phyloP scores from a whole-genome alignment of 148 eudicot species.

The Rhododendron mucronatum region DNA sequence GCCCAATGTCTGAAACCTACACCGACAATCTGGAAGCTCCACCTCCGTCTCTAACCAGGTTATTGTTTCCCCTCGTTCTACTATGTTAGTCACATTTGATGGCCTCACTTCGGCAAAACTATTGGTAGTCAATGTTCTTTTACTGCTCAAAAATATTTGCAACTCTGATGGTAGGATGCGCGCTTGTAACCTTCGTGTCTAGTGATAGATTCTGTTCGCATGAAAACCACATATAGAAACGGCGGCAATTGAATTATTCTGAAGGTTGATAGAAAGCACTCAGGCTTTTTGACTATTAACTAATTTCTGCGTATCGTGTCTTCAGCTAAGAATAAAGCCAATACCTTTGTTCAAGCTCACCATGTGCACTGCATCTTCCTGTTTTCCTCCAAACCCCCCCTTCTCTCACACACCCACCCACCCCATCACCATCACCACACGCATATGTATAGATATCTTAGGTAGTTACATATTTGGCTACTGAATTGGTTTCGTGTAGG shows the following conservation, averaged over 20 bases:
- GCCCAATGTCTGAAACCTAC: conserved; percentile 87
- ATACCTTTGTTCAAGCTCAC: background rate
- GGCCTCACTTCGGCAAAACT: background rate
- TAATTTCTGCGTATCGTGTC: background rate
- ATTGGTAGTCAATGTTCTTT: background rate
- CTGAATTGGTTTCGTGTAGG: background rate
- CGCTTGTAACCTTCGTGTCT: background rate
- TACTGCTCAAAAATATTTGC: conserved; percentile 1
- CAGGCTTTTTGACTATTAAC: background rate
- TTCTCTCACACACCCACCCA: no score
- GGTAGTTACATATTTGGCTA: background rate
- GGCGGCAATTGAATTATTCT: background rate
- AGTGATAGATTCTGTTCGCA: background rate
- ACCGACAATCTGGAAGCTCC: conserved; percentile 70
- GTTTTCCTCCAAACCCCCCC: background rate
- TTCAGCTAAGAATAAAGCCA: background rate
- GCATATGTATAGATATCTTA: background rate
- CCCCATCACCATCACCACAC: background rate
- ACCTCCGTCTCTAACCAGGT: conserved; percentile 71
- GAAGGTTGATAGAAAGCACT: background rate
- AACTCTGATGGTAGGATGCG: background rate
- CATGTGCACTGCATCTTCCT: background rate
- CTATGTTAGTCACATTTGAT: background rate
- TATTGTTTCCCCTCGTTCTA: background rate
- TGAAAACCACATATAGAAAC: background rate